phyloP scores from a whole-genome alignment of 1,139 yeast genomes.

The Arxiozyma bovina region DNA sequence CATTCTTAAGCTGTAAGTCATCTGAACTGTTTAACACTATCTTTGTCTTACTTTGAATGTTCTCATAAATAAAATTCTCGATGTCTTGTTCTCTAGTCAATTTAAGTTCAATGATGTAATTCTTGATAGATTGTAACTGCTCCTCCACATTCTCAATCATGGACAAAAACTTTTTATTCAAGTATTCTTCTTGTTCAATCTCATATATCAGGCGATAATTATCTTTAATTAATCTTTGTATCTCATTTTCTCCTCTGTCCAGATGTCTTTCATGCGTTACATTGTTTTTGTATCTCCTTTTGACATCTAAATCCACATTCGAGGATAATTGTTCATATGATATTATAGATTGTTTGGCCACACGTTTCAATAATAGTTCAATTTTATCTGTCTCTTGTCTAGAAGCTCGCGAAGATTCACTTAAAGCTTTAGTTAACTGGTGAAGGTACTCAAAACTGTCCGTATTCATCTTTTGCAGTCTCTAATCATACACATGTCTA shows the following conservation, averaged over 20 bases:
- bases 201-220: slow-evolving; percentile 24
- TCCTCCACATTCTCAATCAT: slow-evolving; percentile 25
- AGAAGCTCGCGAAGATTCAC: slow-evolving; percentile 16
- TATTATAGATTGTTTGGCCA: slow-evolving; percentile 27
- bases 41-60: slow-evolving; percentile 10
- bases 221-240: slow-evolving; percentile 18
- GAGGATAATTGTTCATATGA: slow-evolving; percentile 21
- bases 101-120: slow-evolving; percentile 25
- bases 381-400: slow-evolving; percentile 25
- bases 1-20: slow-evolving; percentile 6
- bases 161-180: slow-evolving; percentile 20
- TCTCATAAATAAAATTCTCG: slow-evolving; percentile 13
- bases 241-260: slow-evolving; percentile 5
- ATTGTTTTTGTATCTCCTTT: neutral
- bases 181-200: slow-evolving; percentile 27
- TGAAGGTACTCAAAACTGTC: slow-evolving; percentile 24
- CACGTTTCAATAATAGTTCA: slow-evolving; percentile 20
- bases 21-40: slow-evolving; percentile 10
- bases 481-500: neutral
- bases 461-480: neutral
- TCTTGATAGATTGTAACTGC: slow-evolving; percentile 24
- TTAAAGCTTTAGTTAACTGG: slow-evolving; percentile 19
- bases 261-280: neutral
- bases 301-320: slow-evolving; percentile 5
- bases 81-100: slow-evolving; percentile 13